Base-by-base conservation (phyloP, 2,329 filamentous ascomycete genomes). In the Verticillium longisporum region DNA sequence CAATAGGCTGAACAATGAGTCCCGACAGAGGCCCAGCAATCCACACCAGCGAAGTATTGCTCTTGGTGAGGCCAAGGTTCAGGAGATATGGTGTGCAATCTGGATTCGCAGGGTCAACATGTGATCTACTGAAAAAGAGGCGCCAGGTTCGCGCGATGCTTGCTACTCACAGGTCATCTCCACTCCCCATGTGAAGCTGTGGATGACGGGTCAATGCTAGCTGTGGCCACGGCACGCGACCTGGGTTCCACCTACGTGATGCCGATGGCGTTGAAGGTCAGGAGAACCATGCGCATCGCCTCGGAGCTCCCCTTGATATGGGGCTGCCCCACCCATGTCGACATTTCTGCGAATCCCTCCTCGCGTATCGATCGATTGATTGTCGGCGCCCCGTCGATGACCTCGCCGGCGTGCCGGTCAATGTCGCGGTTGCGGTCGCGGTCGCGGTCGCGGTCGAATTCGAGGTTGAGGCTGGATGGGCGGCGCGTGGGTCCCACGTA, bases 81-180 rank as follows among this genome's bases (percentile, higher is more conserved):
- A 97, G 88, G 58, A 99, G 89, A 73, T 98, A 99, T 0, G 95
- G 95, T 1, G 94, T 97, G 77, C 93, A 97, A 77, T 99, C 89
- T 91, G 45, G 26, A 15, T 54, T 45, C 3, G 7, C 56, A 36
- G 21, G 61, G 55, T 61, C 6, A 59, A 26, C 60, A 14, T 37
- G 13, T 2, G 5, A 11, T 21, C 11, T 10, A 3, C 9, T 5
- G 4, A 50, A 11, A 5, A 3, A 11, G 2, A 9, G 11, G 45
- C 7, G 18, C 18, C 18, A 21, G 18, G 18, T 21, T 21, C 18
- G 18, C 21, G 7, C n/a, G 45, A 26, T 1, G 4, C n/a, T 11
- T 15, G 5, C 45, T 26, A 55, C 86, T 72, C 77, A 91, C 89
- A 97, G n/a, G 93, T 97, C 91, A 97, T 96, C 75, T 97, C 93